phyloP scores from a whole-genome alignment of 176 grass and related monocot species.

The Urochloa ruziziensis region DNA sequence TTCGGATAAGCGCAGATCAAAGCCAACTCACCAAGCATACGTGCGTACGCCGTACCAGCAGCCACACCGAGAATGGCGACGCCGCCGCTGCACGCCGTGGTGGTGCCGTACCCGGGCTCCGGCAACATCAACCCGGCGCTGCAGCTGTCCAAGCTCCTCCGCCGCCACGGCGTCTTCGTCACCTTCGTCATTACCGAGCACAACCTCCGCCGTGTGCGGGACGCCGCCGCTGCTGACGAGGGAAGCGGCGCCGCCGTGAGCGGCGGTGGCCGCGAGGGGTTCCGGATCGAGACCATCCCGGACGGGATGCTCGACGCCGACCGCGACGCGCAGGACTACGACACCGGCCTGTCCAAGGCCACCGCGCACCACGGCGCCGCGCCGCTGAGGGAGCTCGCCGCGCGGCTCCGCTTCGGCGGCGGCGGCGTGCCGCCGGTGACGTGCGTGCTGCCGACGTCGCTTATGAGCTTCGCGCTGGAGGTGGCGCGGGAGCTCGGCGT shows the following conservation, averaged over 20 bases:
- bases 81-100: constrained; percentile 37
- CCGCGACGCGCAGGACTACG: neutral
- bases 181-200: constrained; percentile 65
- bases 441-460: constrained; percentile 10
- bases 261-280: neutral
- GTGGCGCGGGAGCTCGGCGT: constrained; percentile 27
- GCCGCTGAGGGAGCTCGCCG: neutral
- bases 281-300: constrained; percentile 30
- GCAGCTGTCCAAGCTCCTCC: constrained; percentile 44
- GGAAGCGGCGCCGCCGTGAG: too few species aligned
- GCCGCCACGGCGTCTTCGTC: constrained; percentile 41
- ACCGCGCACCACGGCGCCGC: neutral
- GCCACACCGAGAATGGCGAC: neutral
- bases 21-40: too few species aligned
- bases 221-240: neutral
- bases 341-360: neutral
- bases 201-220: constrained; percentile 38
- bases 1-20: too few species aligned
- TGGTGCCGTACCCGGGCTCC: constrained; percentile 43
- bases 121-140: constrained; percentile 52
- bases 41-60: neutral
- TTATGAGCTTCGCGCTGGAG: constrained; percentile 33
- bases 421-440: neutral
- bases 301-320: constrained; percentile 8
- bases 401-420: neutral